phyloP scores from a whole-genome alignment of 768 basidiomycete genomes.

The Lactarius tabidus region DNA sequence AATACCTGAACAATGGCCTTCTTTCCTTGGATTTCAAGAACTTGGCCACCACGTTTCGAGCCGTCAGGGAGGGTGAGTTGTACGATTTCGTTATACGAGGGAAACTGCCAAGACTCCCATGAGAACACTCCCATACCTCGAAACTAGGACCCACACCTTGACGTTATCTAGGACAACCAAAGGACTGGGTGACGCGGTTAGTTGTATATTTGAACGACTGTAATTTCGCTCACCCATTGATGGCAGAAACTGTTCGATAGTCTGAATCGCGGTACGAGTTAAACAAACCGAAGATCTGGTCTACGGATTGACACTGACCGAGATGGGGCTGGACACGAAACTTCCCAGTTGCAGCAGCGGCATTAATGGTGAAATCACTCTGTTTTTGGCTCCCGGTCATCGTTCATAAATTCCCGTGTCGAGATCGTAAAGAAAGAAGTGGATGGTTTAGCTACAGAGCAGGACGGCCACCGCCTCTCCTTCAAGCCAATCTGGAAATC shows the following conservation, averaged over 20 bases:
- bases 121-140: neutral
- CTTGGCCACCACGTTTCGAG: constrained; percentile 91
- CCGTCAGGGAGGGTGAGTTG: constrained; percentile 94
- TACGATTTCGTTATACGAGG: constrained; percentile 98
- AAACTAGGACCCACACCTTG: constrained; percentile 52
- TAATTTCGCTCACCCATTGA: constrained; percentile 74
- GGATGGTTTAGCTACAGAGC: neutral
- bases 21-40: constrained; percentile 96
- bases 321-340: constrained; percentile 87
- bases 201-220: neutral
- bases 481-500: constrained; percentile 11
- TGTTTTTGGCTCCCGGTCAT: constrained; percentile 10
- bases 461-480: neutral
- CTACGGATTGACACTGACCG: constrained; percentile 41
- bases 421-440: constrained; percentile 1
- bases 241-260: constrained; percentile 96
- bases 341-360: constrained; percentile 83
- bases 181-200: constrained; percentile 51
- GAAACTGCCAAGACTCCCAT: constrained; percentile 55
- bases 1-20: constrained; percentile 99
- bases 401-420: constrained; percentile 9
- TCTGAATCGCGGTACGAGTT: constrained; percentile 44
- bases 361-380: constrained; percentile 52
- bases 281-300: neutral
- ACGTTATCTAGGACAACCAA: constrained; percentile 97